Percentiles rank a stretch among this genome's conserved stretches.
phyloP scores from a whole-genome alignment of 352 stramenopile genomes.

The Peronospora tabacina region DNA sequence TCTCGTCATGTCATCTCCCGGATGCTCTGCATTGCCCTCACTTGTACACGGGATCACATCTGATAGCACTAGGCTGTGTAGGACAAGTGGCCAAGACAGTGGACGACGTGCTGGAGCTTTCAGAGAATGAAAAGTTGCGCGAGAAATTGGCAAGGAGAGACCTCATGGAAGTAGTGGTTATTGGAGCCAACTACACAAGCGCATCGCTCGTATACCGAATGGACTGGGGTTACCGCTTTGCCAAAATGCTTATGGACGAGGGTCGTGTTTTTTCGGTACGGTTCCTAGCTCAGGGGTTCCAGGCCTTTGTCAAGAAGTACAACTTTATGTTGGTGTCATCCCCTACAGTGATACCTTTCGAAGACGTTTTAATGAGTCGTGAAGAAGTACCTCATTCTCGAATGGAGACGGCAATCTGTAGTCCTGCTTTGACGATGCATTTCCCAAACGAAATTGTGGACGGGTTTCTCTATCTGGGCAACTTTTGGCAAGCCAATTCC shows the following conservation, averaged over 20 bases:
- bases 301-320: constrained; percentile 60
- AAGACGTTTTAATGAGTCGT: background rate
- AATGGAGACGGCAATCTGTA: constrained; percentile 3
- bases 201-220: constrained; percentile 47
- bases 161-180: constrained; percentile 65
- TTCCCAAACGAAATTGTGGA: constrained; percentile 78
- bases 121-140: constrained; percentile 27
- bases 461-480: constrained; percentile 62
- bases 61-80: constrained; percentile 20
- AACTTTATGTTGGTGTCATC: constrained; percentile 44
- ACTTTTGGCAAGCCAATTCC: constrained; percentile 79
- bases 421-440: constrained; percentile 21
- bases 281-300: constrained; percentile 61
- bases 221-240: constrained; percentile 65
- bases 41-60: constrained; percentile 13
- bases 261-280: constrained; percentile 63
- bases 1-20: constrained; percentile 33
- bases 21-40: constrained; percentile 50
- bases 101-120: constrained; percentile 42
- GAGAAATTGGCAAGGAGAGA: constrained; percentile 48
- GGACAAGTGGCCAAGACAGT: constrained; percentile 30
- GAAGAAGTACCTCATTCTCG: constrained; percentile 5
- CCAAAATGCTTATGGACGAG: constrained; percentile 52
- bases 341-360: background rate
- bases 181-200: constrained; percentile 44